Evolutionary conservation across 768 basidiomycete species (phyloP).

Genomic region (Pisolithus albus): DNA sequence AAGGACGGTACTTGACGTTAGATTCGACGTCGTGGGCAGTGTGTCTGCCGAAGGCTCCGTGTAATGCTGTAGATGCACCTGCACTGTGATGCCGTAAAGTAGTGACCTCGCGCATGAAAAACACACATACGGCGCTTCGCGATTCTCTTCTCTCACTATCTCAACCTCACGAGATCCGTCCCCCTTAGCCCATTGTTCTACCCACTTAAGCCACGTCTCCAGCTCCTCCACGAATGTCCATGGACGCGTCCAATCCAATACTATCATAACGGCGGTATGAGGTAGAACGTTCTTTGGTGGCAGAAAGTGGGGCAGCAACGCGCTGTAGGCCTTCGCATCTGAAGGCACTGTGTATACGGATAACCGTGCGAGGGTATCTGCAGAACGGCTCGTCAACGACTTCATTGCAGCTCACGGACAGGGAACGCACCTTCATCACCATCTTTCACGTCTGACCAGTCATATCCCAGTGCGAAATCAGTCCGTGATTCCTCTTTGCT

Average conservation of each 20-base stretch:
- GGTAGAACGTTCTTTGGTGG: conserved; percentile 61
- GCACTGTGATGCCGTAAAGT: conserved; percentile 45
- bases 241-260: conserved; percentile 92
- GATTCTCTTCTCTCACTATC: conserved; percentile 71
- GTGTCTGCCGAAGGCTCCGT: conserved; percentile 70
- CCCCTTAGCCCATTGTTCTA: conserved; percentile 73
- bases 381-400: not conserved
- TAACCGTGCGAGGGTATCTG: conserved; percentile 83
- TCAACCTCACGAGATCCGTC: conserved; percentile 64
- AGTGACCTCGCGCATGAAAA: not conserved
- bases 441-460: conserved; percentile 84
- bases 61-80: conserved; percentile 86
- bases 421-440: conserved; percentile 78
- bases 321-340: conserved; percentile 59
- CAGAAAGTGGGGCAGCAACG: conserved; percentile 71
- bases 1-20: conserved; percentile 58
- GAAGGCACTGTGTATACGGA: conserved; percentile 91
- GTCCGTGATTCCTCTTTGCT: conserved; percentile 50
- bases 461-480: conserved; percentile 88
- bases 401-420: not conserved
- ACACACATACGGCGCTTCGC: conserved; percentile 67
- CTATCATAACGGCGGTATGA: conserved; percentile 75
- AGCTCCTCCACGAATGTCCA: conserved; percentile 88
- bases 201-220: conserved; percentile 77
- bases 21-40: conserved; percentile 52